A percentile compares a stretch with the other conserved stretches of the same genome.
Evolutionary conservation across 78 protist species (phyloP).

Genomic region (Pigoraptor vietnamica): DNA sequence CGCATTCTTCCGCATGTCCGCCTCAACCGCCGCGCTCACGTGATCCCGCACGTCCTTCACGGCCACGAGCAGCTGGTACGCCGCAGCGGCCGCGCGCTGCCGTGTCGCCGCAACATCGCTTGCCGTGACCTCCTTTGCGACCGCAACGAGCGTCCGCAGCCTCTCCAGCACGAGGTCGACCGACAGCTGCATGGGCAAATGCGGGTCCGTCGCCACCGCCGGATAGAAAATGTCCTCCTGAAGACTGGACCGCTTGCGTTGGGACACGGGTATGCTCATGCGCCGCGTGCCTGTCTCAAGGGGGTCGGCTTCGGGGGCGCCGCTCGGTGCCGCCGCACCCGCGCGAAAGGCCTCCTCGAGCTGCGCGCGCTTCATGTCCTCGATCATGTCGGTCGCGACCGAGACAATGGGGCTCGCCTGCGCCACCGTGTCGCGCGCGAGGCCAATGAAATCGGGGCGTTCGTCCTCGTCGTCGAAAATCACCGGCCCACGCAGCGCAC

Average conservation of each 20-base stretch:
- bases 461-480: neutral
- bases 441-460: neutral
- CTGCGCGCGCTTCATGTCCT: no score
- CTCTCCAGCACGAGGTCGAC: neutral
- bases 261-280: neutral
- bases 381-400: neutral
- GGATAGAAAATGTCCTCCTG: neutral
- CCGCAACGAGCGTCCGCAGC: neutral
- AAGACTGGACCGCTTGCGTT: neutral
- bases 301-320: neutral
- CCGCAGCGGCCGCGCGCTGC: neutral
- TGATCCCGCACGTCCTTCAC: neutral
- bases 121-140: neutral
- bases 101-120: neutral
- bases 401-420: neutral
- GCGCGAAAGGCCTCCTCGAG: neutral
- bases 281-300: neutral
- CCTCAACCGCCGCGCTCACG: neutral
- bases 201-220: neutral
- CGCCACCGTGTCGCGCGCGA: neutral
- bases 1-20: neutral
- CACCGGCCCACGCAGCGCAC: neutral
- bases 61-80: neutral
- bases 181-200: neutral
- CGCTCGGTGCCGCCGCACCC: neutral